phyloP scores from a whole-genome alignment of 2,329 filamentous ascomycete genomes.

The Aphanocladium album region DNA sequence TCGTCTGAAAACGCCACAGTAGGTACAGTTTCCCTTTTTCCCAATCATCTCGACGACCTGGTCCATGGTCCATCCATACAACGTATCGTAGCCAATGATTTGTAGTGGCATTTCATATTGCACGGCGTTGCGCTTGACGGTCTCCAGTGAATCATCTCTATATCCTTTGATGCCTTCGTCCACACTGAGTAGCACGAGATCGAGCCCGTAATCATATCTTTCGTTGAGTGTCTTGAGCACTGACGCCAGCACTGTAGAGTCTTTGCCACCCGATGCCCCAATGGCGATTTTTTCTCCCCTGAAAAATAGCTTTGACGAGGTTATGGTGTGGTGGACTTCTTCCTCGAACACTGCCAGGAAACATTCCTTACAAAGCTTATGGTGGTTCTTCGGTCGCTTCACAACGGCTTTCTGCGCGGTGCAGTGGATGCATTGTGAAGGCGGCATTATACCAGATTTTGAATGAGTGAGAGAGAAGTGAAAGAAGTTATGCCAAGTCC shows the following conservation, averaged over 20 bases:
- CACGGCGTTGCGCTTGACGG: slow-evolving; percentile 85
- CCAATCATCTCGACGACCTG: slow-evolving; percentile 94
- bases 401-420: slow-evolving; percentile 75
- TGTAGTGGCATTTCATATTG: slow-evolving; percentile 90
- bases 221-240: slow-evolving; percentile 94
- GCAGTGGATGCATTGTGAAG: slow-evolving; percentile 71
- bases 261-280: slow-evolving; percentile 93
- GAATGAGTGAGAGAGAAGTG: neutral
- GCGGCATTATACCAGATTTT: slow-evolving; percentile 56
- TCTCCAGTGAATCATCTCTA: slow-evolving; percentile 91
- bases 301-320: slow-evolving; percentile 71
- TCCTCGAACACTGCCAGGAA: slow-evolving; percentile 86
- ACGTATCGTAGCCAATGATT: slow-evolving; percentile 86
- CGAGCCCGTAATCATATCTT: slow-evolving; percentile 76
- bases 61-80: slow-evolving; percentile 99
- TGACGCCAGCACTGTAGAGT: slow-evolving; percentile 91
- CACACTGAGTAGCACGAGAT: slow-evolving; percentile 83
- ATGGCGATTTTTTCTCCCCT: slow-evolving; percentile 86
- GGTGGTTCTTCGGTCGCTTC: slow-evolving; percentile 88
- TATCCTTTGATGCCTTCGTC: slow-evolving; percentile 98
- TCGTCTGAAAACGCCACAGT: slow-evolving; percentile 91
- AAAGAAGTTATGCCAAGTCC: neutral
- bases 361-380: slow-evolving; percentile 86
- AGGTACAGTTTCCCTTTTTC: slow-evolving; percentile 98
- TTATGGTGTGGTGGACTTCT: slow-evolving; percentile 91